Conservation (phyloP, 2,329 filamentous ascomycete species). For the Diaporthe vexans region DNA sequence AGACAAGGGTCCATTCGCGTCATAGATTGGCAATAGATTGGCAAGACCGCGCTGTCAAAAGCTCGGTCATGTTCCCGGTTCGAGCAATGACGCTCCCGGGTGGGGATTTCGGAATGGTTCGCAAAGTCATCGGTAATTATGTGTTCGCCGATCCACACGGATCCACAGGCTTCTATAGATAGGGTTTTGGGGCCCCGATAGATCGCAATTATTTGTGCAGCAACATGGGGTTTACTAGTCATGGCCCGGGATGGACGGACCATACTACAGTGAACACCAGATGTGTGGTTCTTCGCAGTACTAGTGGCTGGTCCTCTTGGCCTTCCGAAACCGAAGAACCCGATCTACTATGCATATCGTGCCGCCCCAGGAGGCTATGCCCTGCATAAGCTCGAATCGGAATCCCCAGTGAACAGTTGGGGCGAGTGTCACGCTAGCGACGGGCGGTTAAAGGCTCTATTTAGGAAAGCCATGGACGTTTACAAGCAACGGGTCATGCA, state of each 20-base stretch:
- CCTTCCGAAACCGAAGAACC: background rate
- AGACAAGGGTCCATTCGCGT: background rate
- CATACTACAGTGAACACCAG: background rate
- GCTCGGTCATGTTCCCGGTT: conserved; percentile 1
- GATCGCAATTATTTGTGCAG: background rate
- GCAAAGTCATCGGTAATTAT: background rate
- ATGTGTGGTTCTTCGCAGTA: background rate
- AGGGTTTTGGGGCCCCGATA: background rate
- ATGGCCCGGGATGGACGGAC: background rate
- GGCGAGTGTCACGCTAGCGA: conserved; percentile 14
- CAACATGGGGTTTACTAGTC: background rate
- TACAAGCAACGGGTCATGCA: background rate
- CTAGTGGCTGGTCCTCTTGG: background rate
- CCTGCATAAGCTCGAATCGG: background rate
- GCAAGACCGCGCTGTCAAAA: background rate
- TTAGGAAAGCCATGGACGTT: conserved; percentile 19
- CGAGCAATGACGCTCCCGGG: conserved; percentile 8
- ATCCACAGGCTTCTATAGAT: background rate
- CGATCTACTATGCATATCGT: background rate
- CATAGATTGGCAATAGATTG: conserved; percentile 17
- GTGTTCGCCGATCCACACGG: background rate
- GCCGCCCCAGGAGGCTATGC: background rate
- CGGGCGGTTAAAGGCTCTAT: background rate
- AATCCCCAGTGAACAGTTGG: background rate
- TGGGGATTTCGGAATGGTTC: conserved; percentile 4